Base-by-base conservation (phyloP, 202 grass and related monocot species). In the Carex arenaria region DNA sequence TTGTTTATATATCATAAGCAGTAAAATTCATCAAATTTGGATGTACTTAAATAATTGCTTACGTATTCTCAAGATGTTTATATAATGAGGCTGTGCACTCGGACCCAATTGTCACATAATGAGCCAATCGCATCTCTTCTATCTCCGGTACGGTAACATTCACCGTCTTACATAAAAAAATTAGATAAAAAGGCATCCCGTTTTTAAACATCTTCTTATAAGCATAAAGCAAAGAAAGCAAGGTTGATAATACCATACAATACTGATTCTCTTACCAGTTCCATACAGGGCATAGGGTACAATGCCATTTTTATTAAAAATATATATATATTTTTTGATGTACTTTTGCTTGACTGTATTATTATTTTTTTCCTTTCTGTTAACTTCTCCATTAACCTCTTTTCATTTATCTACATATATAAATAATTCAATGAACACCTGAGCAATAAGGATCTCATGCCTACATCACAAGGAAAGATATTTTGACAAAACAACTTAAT, bases 81-180 rank as follows among this genome's bases (percentile, higher is more conserved):
- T 91, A 87, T 43, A 99, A 87, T 3, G 96, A 99, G 18, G 96
- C 82, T 23, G 88, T 91, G 84, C 93, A 96, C 67, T 99, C 96
- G 3, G 96, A 99, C 19, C 96, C 96, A 79, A 99, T 99, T 4
- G 93, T 99, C 5, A 96, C 80, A 62, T 99, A 96, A 79, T 99
- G 96, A 42, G 93, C 96, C 10, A 99, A 84, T 10, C 96, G 86
- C 96, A 99, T 99, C 82, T 99, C 93, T 80, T 99, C 93, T 28
- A 99, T 94, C 88, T 99, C 96, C 0, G 96, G 96, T 18, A 99
- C 38, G 0, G 93, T 96, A 61, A 99, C 89, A 63, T 89, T 86
- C 88, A 99, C 19, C 45, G 90, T 94, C 93, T 98, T 83, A 23
- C 40, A 72, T 26, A 52, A 86, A 34, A 53, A 22, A 84, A 43